Evolutionary conservation across 495 filamentous ascomycete species (phyloP).

Genomic region (Evansstolkia leycettana): DNA sequence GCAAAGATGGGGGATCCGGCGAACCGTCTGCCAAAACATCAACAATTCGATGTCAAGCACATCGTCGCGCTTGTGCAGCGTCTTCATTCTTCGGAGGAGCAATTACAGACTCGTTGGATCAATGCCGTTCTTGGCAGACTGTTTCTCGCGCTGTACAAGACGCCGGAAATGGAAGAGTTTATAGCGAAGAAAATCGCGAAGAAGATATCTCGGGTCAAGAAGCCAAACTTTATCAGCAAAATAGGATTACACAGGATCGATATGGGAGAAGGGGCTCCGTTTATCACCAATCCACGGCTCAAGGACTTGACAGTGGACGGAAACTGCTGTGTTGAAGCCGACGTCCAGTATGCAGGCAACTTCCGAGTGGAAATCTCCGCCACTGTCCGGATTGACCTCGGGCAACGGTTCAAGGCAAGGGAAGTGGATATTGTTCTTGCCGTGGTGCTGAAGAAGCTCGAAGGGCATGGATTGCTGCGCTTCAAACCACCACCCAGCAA

Average conservation of each 20-base stretch:
- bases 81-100: constrained; percentile 84
- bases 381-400: constrained; percentile 81
- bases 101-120: constrained; percentile 84
- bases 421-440: constrained; percentile 86
- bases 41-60: constrained; percentile 71
- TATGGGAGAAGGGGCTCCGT: constrained; percentile 76
- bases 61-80: constrained; percentile 78
- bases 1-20: constrained; percentile 46
- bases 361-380: constrained; percentile 83
- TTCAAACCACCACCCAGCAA: constrained; percentile 96
- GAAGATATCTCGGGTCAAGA: constrained; percentile 90
- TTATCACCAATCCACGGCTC: constrained; percentile 77
- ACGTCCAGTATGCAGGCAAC: constrained; percentile 78
- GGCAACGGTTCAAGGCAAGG: constrained; percentile 73
- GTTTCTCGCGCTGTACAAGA: constrained; percentile 81
- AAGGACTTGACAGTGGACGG: constrained; percentile 88
- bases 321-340: constrained; percentile 72
- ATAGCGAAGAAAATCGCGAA: constrained; percentile 82
- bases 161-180: constrained; percentile 63
- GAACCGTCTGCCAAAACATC: constrained; percentile 52
- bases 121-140: constrained; percentile 82
- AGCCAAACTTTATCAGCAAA: constrained; percentile 75
- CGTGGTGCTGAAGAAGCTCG: constrained; percentile 70
- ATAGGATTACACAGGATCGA: constrained; percentile 71
- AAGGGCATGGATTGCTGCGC: constrained; percentile 72